Evolutionary conservation across 768 basidiomycete genomes (phyloP).

Genomic region (Tricholoma flavovirens): DNA sequence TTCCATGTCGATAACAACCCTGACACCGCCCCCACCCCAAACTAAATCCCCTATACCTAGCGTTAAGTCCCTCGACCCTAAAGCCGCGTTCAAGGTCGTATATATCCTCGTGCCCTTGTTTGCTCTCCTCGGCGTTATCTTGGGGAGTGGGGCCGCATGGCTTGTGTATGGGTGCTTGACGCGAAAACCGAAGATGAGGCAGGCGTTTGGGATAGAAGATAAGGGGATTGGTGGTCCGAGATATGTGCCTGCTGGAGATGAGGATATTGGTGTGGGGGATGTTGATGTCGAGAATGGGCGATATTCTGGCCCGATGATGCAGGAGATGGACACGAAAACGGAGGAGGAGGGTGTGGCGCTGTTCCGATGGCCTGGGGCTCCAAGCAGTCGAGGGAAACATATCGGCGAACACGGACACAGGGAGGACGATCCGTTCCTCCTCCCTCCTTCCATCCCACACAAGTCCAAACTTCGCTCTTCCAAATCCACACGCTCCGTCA

Average conservation of each 20-base stretch:
- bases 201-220: neutral
- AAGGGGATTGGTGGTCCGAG: conserved; percentile 15
- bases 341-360: conserved; percentile 1
- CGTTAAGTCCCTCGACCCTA: neutral
- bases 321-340: conserved; percentile 4
- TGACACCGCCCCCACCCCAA: conserved; percentile 7
- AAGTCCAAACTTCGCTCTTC: conserved; percentile 4
- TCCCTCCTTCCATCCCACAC: conserved; percentile 9
- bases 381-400: neutral
- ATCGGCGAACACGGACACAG: neutral
- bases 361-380: conserved; percentile 15
- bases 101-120: conserved; percentile 27
- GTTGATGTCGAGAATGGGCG: conserved; percentile 10
- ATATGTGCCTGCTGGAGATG: conserved; percentile 16
- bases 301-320: conserved; percentile 2
- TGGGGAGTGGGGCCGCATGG: conserved; percentile 29
- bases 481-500: conserved; percentile 10
- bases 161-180: conserved; percentile 30
- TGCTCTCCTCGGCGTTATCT: conserved; percentile 24
- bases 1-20: conserved; percentile 9
- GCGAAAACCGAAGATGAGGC: conserved; percentile 14
- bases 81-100: conserved; percentile 8
- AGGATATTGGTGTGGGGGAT: neutral
- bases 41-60: conserved; percentile 4
- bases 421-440: conserved; percentile 25